Base-by-base conservation (phyloP, 768 basidiomycete species). In the Leucosporidium creatinivorum region DNA sequence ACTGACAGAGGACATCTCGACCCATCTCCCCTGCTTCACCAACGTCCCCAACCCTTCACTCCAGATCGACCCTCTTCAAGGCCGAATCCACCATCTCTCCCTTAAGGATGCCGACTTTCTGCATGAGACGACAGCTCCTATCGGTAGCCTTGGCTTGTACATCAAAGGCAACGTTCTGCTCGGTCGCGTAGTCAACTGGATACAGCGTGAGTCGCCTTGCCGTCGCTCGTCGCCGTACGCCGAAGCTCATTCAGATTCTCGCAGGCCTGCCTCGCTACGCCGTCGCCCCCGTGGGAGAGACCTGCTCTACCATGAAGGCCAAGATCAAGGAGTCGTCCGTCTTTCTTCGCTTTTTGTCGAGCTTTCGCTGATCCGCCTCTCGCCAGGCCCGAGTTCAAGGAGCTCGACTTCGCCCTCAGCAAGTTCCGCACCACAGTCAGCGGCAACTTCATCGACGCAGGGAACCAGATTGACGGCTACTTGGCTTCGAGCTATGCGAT, bases 131-230 rank as follows among this genome's bases (percentile, higher is more conserved):
- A 28, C 58, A 1, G 67, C 64, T 2, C 70, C 70, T 36, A 58
- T 66, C 50, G 70, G 70, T 12, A 58, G 65, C 15, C 67, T 66
- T 47, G 70, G 70, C 0, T 50, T 67, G 9, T 72, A 69, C 65
- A 59, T 72, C 65, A 68, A 68, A 48, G 65, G 65, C n/a, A 62
- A 55, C 8, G 54, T 72, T 51, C 52, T 72, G 3, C 62, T 72
- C 31, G 70, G 70, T 21, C 65, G 70, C 9, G 70, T 72, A 4
- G 55, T 72, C 62, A 69, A 72, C 62, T 67, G 30, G 56, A 52
- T 63, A 0, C 67, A 69, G 62, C 65, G 70, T 59, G 25, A 15
- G 58, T 48, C 15, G 18, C 26, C 19, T 13, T 28, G 30, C 36
- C 2, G 1, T 31, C 13, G 6, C 8, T 44, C 39, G 8, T n/a